Evolutionary conservation across 2,329 filamentous ascomycete genomes (phyloP).

Genomic region (Colletotrichum viniferum): DNA sequence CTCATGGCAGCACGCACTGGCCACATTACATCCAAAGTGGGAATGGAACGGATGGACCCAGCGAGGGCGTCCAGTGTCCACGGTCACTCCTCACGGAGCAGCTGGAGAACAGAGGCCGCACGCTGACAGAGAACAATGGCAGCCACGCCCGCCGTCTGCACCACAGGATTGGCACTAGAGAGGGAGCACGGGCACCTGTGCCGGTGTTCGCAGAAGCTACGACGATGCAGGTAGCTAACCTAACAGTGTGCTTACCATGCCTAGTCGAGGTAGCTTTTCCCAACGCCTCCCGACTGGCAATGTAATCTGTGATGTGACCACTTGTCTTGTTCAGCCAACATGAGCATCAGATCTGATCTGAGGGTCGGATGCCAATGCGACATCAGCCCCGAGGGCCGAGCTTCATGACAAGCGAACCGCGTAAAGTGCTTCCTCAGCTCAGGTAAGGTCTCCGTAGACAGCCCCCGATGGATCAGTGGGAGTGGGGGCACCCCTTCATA

Average conservation of each 20-base stretch:
- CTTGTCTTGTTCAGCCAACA: neutral
- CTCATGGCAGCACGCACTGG: constrained; percentile 7
- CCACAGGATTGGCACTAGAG: neutral
- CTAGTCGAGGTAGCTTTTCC: neutral
- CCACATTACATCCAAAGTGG: neutral
- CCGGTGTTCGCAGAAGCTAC: neutral
- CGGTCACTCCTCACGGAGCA: neutral
- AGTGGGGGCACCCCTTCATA: neutral
- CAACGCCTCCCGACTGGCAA: neutral
- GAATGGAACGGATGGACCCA: neutral
- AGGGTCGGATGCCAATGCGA: neutral
- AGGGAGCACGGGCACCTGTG: neutral
- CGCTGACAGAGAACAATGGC: neutral
- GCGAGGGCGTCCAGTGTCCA: neutral
- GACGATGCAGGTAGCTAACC: neutral
- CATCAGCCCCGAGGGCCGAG: neutral
- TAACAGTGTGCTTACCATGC: neutral
- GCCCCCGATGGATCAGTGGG: neutral
- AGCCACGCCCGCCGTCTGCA: neutral
- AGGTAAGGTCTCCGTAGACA: neutral
- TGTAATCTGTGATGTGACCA: neutral
- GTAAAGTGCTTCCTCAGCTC: neutral
- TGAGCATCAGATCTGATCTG: neutral
- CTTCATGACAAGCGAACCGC: neutral
- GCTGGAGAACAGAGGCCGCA: neutral